These are phyloP conservation scores for Penicillium sp. DNA, from an alignment of 2,329 filamentous ascomycete genomes.

Conservation along the genomic window DNA sequence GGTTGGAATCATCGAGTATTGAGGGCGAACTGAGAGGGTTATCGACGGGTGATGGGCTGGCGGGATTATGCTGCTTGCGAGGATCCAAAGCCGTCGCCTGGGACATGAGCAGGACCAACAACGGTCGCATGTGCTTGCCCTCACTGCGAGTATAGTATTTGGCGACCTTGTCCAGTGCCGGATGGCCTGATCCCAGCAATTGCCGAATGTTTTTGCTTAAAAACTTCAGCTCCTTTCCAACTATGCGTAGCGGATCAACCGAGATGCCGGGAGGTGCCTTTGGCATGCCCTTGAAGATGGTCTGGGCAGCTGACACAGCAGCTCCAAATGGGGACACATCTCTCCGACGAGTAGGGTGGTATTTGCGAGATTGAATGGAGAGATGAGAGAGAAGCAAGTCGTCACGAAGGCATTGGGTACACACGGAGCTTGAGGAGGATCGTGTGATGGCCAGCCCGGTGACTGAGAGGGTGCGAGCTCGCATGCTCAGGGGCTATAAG, in stretches of 20 bases:
- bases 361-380: constrained; percentile 33
- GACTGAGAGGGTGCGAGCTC: constrained; percentile 36
- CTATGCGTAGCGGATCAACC: constrained; percentile 80
- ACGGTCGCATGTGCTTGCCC: constrained; percentile 91
- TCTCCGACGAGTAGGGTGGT: constrained; percentile 38
- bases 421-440: constrained; percentile 33
- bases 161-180: constrained; percentile 85
- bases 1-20: constrained; percentile 77
- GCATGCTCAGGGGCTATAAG: constrained; percentile 29
- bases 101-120: constrained; percentile 95
- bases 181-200: constrained; percentile 89
- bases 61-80: constrained; percentile 49
- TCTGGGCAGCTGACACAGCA: constrained; percentile 51
- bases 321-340: constrained; percentile 41
- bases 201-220: constrained; percentile 89
- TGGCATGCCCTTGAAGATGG: constrained; percentile 42
- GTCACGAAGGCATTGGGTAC: constrained; percentile 40
- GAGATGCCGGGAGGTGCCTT: constrained; percentile 54
- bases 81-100: constrained; percentile 79
- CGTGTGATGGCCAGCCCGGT: constrained; percentile 35
- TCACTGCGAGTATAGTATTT: constrained; percentile 98
- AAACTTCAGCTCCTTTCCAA: constrained; percentile 95
- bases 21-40: constrained; percentile 55
- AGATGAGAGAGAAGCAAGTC: constrained; percentile 26
- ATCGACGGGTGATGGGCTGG: constrained; percentile 47